These are phyloP conservation scores for Hirschfeldia incana DNA, from an alignment of 345 rosid species.

Conservation along the genomic window DNA sequence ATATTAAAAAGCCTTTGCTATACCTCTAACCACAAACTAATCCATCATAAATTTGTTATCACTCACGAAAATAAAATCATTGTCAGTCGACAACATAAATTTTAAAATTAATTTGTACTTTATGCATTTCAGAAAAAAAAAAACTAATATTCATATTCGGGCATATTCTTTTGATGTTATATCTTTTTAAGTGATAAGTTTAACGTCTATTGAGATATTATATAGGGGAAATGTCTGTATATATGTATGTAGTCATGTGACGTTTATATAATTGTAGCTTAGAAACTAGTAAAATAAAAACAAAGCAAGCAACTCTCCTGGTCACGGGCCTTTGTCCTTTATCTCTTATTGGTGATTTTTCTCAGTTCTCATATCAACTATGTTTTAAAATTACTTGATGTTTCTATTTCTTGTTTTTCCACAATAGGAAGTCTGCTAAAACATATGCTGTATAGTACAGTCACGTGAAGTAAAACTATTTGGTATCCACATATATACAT, in stretches of 20 bases:
- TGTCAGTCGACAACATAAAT: slow-evolving; percentile 21
- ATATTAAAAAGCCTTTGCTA: slow-evolving; percentile 13
- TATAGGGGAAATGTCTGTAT: not conserved
- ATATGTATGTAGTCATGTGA: not conserved
- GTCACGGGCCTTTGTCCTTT: slow-evolving; percentile 37
- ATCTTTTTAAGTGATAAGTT: not conserved
- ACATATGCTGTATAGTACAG: not conserved
- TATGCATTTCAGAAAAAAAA: not conserved
- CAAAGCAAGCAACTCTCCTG: slow-evolving; percentile 23
- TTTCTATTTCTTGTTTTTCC: slow-evolving; percentile 12
- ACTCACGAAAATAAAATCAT: not conserved
- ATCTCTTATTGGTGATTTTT: slow-evolving; percentile 17
- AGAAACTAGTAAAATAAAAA: slow-evolving; percentile 20
- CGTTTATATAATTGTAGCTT: slow-evolving; percentile 8
- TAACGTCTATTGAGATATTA: not conserved
- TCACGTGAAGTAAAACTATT: not conserved
- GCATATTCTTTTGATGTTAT: not conserved
- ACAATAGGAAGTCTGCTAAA: not conserved
- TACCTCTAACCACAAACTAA: slow-evolving; percentile 28
- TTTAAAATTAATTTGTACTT: slow-evolving; percentile 2
- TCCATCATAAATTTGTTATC: slow-evolving; percentile 15
- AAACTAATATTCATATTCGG: not conserved
- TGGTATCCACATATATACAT: not conserved
- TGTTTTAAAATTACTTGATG: not conserved
- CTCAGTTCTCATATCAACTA: slow-evolving; percentile 14